Base-by-base conservation (phyloP, 2,329 filamentous ascomycete genomes). In the Simplicillium aogashimaense region DNA sequence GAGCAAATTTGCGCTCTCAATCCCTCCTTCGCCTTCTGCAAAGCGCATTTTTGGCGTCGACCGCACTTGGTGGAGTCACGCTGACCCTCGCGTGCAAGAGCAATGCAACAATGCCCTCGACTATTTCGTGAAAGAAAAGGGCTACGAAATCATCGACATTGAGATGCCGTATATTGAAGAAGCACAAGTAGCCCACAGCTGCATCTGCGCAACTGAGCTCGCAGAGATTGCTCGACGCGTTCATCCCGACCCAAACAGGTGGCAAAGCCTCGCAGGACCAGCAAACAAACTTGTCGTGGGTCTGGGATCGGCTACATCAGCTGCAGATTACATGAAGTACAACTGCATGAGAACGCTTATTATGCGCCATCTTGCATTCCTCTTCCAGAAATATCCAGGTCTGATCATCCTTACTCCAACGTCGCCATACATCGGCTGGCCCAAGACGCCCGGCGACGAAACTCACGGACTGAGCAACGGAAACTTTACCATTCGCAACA, bases 381-480 rank as follows among this genome's bases (percentile, higher is more conserved):
- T 94, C 2, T 95, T 80, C 63, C 64, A 75, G 48, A 63, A 70
- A 41, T 62, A 94, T 53, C 85, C 86, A 0, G 85, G 83, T 17
- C 64, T 95, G 44, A 63, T 95, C 29, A 78, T 95, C 44, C 64
- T 94, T 33, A 83, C 83, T 2, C 89, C 89, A 0, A 88, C 86
- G 1, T 76, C 78, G 3, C 85, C 88, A 0, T 74, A 83, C 43
- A 69, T 78, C 0, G 88, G 88, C 10, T 94, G 85, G 83, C 74
- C 75, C 33, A 77, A 81, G 17, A 44, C 57, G 10, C 60, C 68
- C 2, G 70, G 65, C 8, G 80, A 84, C 32, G 65, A 78, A 13
- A 65, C 65, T n/a, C 79, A 88, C 52, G 89, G 89, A 3, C 66
- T 86, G 48, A 81, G 72, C 30, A 83, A 95, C 57, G 81, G 72